These are phyloP conservation scores for Pestalotiopsis sp. DNA, from an alignment of 2,329 filamentous ascomycete genomes.

Conservation along the genomic window DNA sequence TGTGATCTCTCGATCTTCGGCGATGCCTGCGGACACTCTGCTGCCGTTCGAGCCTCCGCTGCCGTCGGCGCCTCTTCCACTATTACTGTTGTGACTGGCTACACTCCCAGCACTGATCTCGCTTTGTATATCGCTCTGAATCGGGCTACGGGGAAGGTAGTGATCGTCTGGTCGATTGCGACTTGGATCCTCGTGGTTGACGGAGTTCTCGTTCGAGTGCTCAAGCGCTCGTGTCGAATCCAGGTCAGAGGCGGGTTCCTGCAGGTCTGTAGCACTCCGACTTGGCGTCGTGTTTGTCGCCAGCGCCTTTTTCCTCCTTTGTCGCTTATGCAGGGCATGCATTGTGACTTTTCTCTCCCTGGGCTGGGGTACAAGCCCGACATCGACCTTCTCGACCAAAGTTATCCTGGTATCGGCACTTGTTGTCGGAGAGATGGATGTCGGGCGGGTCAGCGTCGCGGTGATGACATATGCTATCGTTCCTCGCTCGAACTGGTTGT, in stretches of 20 bases:
- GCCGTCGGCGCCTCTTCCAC: conserved; percentile 45
- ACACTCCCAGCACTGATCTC: conserved; percentile 73
- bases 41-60: conserved; percentile 53
- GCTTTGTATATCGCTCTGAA: conserved; percentile 62
- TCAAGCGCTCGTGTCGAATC: conserved; percentile 40
- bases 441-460: conserved; percentile 86
- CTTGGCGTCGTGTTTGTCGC: conserved; percentile 46
- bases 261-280: conserved; percentile 35
- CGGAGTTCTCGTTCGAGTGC: conserved; percentile 43
- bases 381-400: conserved; percentile 81
- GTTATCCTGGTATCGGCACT: conserved; percentile 82
- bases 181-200: conserved; percentile 40
- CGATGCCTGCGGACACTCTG: conserved; percentile 47
- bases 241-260: conserved; percentile 38
- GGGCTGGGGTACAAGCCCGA: conserved; percentile 73
- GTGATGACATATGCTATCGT: conserved; percentile 91
- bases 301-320: conserved; percentile 62
- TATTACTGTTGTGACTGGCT: conserved; percentile 67
- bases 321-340: conserved; percentile 78
- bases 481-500: conserved; percentile 83
- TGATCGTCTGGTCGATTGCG: conserved; percentile 32
- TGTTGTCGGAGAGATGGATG: conserved; percentile 78
- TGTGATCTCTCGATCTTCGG: conserved; percentile 79
- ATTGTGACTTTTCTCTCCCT: conserved; percentile 83
- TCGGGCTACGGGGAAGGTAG: conserved; percentile 42